Evolutionary conservation across 495 filamentous ascomycete genomes (phyloP), one percentile per base, ranked within the genome.

Genomic region (Penicillium tannophilum): DNA sequence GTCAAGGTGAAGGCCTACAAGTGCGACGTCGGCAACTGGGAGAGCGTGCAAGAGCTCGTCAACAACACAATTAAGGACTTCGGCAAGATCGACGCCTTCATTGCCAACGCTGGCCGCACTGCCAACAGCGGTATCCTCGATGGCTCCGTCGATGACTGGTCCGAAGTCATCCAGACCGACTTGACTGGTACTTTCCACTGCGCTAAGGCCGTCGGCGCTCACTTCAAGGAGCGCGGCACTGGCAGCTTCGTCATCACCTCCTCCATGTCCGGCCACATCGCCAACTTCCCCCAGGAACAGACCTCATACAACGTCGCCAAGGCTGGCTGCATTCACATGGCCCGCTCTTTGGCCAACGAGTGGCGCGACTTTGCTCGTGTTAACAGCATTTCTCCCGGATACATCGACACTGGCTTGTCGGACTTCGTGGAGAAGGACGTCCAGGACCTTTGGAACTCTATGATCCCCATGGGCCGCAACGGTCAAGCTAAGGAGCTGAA

Each of bases 221-320:
- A 86, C 66, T 88, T 88, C 76, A 83, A 85, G 71, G 66, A 86
- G 72, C 80, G 79, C 33, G 80, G 82, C 31, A 82, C 74, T 19
- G 86, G 86, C 19, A 79, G 74, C 61, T 80, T 88, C 65, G 79
- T 89, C 72, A 84, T 87, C 58, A 89, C 86, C 14, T 76, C 86
- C 4, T 80, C 75, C 52, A 89, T 89, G 86, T 85, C 81, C 24
- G 89, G 88, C 14, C 88, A 89, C 73, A 86, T 91, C 56, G 89
- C 83, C 73, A 92, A 92, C 71, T 89, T 79, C 75, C 88, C 89
- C 2, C 88, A 90, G 70, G 86, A 90, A 69, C 89, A 92, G 73
- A 90, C 87, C 12, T 83, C 80, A n/a, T 92, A 92, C 79, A 92
- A 92, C 67, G 86, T 88, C 30, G 87, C 88, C 62, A 92, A 92